phyloP scores from a whole-genome alignment of 164 flowering plant genomes.

The Santalum album region DNA sequence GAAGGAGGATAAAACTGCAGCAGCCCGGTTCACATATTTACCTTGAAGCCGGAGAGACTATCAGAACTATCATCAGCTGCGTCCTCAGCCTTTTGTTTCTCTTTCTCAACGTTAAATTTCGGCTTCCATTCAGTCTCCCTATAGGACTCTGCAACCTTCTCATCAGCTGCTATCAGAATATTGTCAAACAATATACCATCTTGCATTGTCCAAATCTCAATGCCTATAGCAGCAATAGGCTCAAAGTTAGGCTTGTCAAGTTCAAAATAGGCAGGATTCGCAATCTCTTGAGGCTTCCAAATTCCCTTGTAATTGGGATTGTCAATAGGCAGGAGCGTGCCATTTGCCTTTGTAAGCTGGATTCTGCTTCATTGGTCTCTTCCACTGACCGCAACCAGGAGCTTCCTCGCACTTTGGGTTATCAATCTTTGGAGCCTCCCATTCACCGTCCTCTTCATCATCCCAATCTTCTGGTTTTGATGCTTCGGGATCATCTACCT shows the following conservation, averaged over 20 bases:
- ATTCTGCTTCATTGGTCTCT: conserved; percentile 84
- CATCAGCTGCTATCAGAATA: conserved; percentile 63
- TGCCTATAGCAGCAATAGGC: conserved; percentile 86
- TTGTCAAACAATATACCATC: conserved; percentile 98
- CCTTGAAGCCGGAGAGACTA: conserved; percentile 63
- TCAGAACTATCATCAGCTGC: conserved; percentile 33
- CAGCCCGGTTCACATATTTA: conserved; percentile 10
- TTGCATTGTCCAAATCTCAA: conserved; percentile 99
- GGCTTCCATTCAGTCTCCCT: conserved; percentile 70
- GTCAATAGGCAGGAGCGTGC: conserved; percentile 75
- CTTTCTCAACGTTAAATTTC: conserved; percentile 74
- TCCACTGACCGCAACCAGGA: conserved; percentile 99
- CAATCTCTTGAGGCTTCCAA: conserved; percentile 88
- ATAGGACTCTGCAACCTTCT: conserved; percentile 59
- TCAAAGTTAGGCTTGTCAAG: conserved; percentile 76
- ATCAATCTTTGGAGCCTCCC: conserved; percentile 94
- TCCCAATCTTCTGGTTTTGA: conserved; percentile 98
- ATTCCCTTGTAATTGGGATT: conserved; percentile 93
- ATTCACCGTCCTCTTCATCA: conserved; percentile 99
- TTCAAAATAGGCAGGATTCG: conserved; percentile 79
- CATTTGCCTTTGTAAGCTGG: conserved; percentile 98
- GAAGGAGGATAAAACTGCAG: background rate
- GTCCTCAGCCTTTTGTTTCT: conserved; percentile 81
- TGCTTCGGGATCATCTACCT: conserved; percentile 89
- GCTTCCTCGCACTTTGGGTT: conserved; percentile 80